Base-by-base conservation (phyloP, 108 stramenopile species). In the Pseudonitzschia multistriata region DNA sequence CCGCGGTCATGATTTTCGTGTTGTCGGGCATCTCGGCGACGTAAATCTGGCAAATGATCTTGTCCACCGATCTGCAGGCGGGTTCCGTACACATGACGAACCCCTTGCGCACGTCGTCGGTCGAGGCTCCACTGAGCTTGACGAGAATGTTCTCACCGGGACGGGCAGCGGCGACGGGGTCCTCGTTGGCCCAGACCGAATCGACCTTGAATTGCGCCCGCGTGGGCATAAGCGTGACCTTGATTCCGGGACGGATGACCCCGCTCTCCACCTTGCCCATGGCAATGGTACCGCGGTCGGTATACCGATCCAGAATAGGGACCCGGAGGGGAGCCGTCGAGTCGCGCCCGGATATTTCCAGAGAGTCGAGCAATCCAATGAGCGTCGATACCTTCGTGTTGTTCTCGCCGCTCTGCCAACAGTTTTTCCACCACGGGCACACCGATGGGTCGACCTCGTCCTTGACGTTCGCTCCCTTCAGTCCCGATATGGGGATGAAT, bases 231-330 rank as follows among this genome's bases (percentile, higher is more conserved):
- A 99, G 37, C 19, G 70, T 94, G 27, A 99, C 86, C 79, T 92
- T 95, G 74, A 86, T 78, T 27, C 98, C 98, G 24, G 80, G 81
- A 30, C 85, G 80, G 49, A 99, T 54, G 24, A 93, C 88, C 28
- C 99, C 99, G 81, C 87, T 72, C 77, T 98, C 99, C 7, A 99
- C 97, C 89, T 99, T 98, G 48, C 96, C 97, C 96, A 98, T 96
- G 62, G 93, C 91, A 68, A 99, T 97, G 8, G 94, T 96, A 37
- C 99, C 99, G 65, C 98, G 88, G 72, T 99, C 99, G 17, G 75
- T 83, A 79, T 98, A 98, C 47, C 98, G 90, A 73, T 99, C 98
- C 42, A 99, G 73, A 21, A 99, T 86, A 25, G 99, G 98, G 50
- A 98, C 84, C 29, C 98, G 95, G 3, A 99, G 73, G 19, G 98